These are phyloP conservation scores for Russula vinacea DNA, from an alignment of 768 basidiomycete genomes.

Conservation along the genomic window DNA sequence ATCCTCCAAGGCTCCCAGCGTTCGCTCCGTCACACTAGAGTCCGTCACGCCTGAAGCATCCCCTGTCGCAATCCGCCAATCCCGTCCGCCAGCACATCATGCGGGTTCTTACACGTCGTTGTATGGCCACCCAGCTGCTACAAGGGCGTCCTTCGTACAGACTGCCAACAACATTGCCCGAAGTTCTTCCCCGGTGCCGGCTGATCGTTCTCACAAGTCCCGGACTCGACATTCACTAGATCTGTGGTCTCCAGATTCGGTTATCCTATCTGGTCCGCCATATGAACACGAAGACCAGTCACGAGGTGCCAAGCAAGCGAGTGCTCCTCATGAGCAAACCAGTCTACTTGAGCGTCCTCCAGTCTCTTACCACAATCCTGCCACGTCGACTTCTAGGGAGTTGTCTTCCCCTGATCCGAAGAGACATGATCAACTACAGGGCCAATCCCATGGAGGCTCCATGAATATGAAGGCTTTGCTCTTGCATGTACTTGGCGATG, in stretches of 20 bases:
- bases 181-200: conserved; percentile 45
- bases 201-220: conserved; percentile 24
- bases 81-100: conserved; percentile 32
- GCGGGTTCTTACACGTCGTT: conserved; percentile 55
- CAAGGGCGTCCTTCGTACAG: conserved; percentile 70
- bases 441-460: conserved; percentile 56
- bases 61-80: conserved; percentile 38
- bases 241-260: conserved; percentile 15
- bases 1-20: conserved; percentile 23
- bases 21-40: conserved; percentile 7
- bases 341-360: conserved; percentile 38
- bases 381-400: neutral
- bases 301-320: neutral
- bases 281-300: conserved; percentile 16
- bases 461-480: conserved; percentile 99
- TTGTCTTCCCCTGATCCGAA: conserved; percentile 26
- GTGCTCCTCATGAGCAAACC: conserved; percentile 37
- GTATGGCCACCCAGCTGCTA: conserved; percentile 71
- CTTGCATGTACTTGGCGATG: conserved; percentile 94
- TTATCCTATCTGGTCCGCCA: neutral
- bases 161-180: conserved; percentile 78
- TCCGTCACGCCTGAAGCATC: conserved; percentile 6
- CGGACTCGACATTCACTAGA: conserved; percentile 33
- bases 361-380: conserved; percentile 10
- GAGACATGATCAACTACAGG: conserved; percentile 32